These are phyloP conservation scores for Solanum chaucha DNA, from an alignment of 257 asterid genomes.

Conservation along the genomic window DNA sequence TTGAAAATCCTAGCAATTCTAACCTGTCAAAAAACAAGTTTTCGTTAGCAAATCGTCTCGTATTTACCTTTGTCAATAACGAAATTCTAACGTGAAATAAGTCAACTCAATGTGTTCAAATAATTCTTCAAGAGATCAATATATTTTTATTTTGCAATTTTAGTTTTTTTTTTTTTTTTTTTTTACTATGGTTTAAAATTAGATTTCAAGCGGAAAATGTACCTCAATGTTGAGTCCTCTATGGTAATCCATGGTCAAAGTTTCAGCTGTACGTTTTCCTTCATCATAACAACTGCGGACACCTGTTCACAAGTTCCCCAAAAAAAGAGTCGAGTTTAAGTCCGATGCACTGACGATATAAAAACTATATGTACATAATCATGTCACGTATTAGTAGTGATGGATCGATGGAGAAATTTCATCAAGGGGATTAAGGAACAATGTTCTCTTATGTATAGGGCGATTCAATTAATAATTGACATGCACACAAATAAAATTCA, in stretches of 20 bases:
- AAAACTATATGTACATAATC: neutral
- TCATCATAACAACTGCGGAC: conserved; percentile 92
- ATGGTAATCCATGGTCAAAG: conserved; percentile 84
- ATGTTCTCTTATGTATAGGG: neutral
- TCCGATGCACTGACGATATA: fast-evolving
- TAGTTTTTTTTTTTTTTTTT: neutral
- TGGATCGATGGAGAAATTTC: neutral
- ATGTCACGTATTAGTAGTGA: fast-evolving
- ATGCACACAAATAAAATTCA: no score
- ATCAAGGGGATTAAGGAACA: neutral
- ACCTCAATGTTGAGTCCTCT: conserved; percentile 90
- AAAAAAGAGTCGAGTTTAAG: neutral
- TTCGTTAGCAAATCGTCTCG: neutral
- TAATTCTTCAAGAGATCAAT: neutral
- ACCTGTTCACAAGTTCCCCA: conserved; percentile 21
- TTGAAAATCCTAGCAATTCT: conserved; percentile 89
- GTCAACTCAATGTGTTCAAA: neutral
- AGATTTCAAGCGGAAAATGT: neutral
- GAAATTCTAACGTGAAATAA: neutral
- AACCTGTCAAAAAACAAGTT: conserved; percentile 25
- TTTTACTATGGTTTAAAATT: neutral
- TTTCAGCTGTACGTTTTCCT: conserved; percentile 90
- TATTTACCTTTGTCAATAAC: neutral
- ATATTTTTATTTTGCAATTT: neutral
- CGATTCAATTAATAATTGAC: neutral